Evolutionary conservation across 1,284 basidiomycete species (phyloP), one percentile per base, ranked within the genome.

Genomic region (Naganishia liquefaciens): DNA sequence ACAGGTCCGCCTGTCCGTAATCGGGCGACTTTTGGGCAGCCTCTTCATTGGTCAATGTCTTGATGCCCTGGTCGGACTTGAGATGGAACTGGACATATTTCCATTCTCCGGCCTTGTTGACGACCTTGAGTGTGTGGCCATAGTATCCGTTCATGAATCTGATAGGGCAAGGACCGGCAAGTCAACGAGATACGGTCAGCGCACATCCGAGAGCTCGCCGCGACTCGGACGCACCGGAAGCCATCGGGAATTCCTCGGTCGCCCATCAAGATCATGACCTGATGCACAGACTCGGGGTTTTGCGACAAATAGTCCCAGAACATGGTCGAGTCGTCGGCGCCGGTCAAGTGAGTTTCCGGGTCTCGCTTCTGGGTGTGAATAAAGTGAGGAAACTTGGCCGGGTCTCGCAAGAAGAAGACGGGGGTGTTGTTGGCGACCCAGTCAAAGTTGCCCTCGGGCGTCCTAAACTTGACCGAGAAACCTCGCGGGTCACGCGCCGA

Each of bases 301-400:
- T 89, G 88, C n/a, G 84, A 84, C 51, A 93, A 84, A 76, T 94
- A 97, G 78, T 95, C 92, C 90, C 91, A 82, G 74, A 81, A 81
- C 69, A 68, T 72, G 69, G 75, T 76, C 17, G 74, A 72, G 66
- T 80, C 76, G 62, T 72, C 67, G 46, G 46, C 73, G 81, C 91
- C 89, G 78, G 89, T 91, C 69, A 91, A 79, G 78, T 93, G 89
- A 11, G 90, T 92, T 77, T 91, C 89, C 23, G 91, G 91, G 79
- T 90, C 87, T 73, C 91, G 86, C 84, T 96, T 95, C 80, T 93
- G 91, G 40, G 91, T 93, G 82, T 95, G 93, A 73, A 95, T 94
- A 81, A 96, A 94, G 81, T 91, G 86, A 9, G 83, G 82, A 75
- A 84, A 84, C 73, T 84, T 83, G 42, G 77, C 76, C 15, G 89